Conservation (phyloP, 2,329 filamentous ascomycete genomes). For the Colletotrichum orchidophilum region DNA sequence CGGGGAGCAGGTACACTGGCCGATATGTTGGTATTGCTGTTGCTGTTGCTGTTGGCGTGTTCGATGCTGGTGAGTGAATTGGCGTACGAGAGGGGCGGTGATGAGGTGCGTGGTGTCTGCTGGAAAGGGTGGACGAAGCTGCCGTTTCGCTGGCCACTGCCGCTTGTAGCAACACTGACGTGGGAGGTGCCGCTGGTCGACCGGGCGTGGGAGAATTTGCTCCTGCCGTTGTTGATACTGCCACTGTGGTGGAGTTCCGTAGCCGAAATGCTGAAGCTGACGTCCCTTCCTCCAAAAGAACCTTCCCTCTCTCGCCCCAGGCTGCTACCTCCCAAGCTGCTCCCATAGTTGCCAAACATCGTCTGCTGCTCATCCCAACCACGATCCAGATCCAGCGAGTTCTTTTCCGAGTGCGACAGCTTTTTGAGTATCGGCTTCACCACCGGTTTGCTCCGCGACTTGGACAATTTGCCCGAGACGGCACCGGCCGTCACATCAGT, state of each 20-base stretch:
- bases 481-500: conserved; percentile 42
- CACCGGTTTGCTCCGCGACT: conserved; percentile 56
- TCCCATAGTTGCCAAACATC: conserved; percentile 23
- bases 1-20: conserved; percentile 41
- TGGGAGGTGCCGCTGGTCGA: conserved; percentile 69
- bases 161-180: conserved; percentile 63
- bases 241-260: conserved; percentile 40
- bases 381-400: conserved; percentile 69
- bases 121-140: conserved; percentile 72
- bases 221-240: conserved; percentile 38
- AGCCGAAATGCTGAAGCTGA: conserved; percentile 56
- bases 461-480: conserved; percentile 51
- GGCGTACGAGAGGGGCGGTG: conserved; percentile 67
- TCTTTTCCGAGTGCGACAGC: conserved; percentile 66
- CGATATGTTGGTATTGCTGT: background rate
- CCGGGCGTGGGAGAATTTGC: conserved; percentile 63
- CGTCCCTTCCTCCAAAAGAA: conserved; percentile 46
- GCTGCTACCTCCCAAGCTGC: conserved; percentile 36
- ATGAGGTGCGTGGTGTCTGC: conserved; percentile 69
- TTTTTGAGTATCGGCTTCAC: conserved; percentile 73
- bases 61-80: conserved; percentile 65
- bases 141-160: conserved; percentile 57
- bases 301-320: conserved; percentile 41
- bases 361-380: conserved; percentile 41
- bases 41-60: conserved; percentile 40